Percentiles rank a stretch among this genome's conserved stretches.
Evolutionary conservation across 2,329 filamentous ascomycete species (phyloP).

Genomic region (Sporothrix mexicana): DNA sequence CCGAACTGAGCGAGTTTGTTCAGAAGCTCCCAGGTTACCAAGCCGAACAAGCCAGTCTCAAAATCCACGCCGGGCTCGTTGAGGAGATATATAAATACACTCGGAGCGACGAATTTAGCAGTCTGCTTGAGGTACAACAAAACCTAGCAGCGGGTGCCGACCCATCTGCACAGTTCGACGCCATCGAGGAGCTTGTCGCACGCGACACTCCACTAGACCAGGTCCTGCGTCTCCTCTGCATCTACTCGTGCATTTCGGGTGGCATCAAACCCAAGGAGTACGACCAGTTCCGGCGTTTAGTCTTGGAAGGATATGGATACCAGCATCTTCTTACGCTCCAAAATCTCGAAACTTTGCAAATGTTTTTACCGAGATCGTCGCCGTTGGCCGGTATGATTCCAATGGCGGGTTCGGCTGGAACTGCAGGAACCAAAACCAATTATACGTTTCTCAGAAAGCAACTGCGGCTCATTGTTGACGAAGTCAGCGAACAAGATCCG

Average conservation of each 20-base stretch:
- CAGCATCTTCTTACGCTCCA: constrained; percentile 91
- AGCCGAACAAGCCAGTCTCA: constrained; percentile 90
- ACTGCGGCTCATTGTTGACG: constrained; percentile 88
- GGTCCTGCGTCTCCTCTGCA: constrained; percentile 82
- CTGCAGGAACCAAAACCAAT: constrained; percentile 76
- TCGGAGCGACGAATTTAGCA: constrained; percentile 84
- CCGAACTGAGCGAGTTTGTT: constrained; percentile 95
- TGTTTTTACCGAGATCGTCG: constrained; percentile 79
- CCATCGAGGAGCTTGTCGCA: constrained; percentile 92
- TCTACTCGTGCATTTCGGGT: constrained; percentile 88
- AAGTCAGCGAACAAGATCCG: constrained; percentile 93
- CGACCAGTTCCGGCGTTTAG: constrained; percentile 84
- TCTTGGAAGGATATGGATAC: constrained; percentile 92
- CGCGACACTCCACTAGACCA: constrained; percentile 81
- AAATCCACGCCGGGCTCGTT: constrained; percentile 86
- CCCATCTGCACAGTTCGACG: constrained; percentile 84
- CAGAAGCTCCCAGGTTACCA: constrained; percentile 90
- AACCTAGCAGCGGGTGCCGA: constrained; percentile 91
- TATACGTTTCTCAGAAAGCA: constrained; percentile 87
- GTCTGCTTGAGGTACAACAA: constrained; percentile 90
- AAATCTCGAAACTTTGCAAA: constrained; percentile 84
- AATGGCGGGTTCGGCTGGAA: constrained; percentile 64
- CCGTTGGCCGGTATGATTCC: constrained; percentile 82
- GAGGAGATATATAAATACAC: constrained; percentile 97
- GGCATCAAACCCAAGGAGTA: constrained; percentile 88